Evolutionary conservation across 257 asterid genomes (phyloP), one percentile per base, ranked within the genome.

Genomic region (Ocimum tenuiflorum): DNA sequence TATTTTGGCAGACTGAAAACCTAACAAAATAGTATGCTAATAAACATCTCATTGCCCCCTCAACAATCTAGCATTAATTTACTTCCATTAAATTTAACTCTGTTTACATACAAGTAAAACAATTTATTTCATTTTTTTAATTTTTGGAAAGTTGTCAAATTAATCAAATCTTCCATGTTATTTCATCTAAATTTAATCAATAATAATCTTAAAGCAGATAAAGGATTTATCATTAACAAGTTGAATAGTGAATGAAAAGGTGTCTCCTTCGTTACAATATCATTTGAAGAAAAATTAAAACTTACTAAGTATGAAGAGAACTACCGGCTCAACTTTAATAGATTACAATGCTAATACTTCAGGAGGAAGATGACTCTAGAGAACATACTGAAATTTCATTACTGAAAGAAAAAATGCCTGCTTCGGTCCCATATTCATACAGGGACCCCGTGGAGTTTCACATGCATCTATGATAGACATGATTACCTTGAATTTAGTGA

Each of bases 401-500:
- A 38, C 38, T 35, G 31, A 18, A 57, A 71, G 45, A 18, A 43
- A 20, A 61, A 15, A 33, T 7, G 43, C 27, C 33, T 49, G 5
- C 55, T 68, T 15, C 4, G 5, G 27, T 27, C 47, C 42, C n/a
- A 24, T 11, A 63, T 58, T 38, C 73, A 65, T 18, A 29, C 9
- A 8, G 12, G 50, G 62, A 22, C 51, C 13, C 50, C 18, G 50
- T 22, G 23, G 60, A 19, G 60, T 64, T n/a, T 22, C 54, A 54
- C 57, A 47, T 12, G 59, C 20, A 74, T 24, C 60, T 54, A 4
- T 13, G n/a, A 46, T 23, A 45, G 18, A 36, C 62, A 29, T 62
- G 47, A 66, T 53, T 82, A 94, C 99, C 99, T 85, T 71, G 99
- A 66, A 75, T 75, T 90, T 56, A 81, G 65, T 39, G 97, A 63